phyloP scores from a whole-genome alignment of 2,329 filamentous ascomycete species.

The Karstenula rhodostoma region DNA sequence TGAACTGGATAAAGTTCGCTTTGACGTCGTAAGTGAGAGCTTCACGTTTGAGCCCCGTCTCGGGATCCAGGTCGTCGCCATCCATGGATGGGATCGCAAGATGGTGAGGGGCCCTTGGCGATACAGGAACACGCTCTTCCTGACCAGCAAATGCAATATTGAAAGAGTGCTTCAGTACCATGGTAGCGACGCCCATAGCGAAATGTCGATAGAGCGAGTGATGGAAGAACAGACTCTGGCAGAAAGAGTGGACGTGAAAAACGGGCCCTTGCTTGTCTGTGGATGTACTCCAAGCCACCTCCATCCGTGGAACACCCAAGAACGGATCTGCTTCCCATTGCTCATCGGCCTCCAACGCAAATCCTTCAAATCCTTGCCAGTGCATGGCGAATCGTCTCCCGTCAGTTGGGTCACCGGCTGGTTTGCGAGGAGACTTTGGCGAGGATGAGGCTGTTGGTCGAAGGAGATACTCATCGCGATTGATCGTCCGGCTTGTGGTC shows the following conservation, averaged over 20 bases:
- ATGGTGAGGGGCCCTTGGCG: constrained; percentile 31
- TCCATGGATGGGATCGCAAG: constrained; percentile 45
- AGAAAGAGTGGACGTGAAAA: constrained; percentile 83
- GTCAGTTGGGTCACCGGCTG: constrained; percentile 65
- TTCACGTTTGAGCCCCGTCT: constrained; percentile 59
- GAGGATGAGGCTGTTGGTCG: constrained; percentile 60
- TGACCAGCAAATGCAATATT: constrained; percentile 25
- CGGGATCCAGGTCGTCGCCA: constrained; percentile 37
- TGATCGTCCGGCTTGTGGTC: constrained; percentile 70
- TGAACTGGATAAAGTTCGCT: constrained; percentile 82
- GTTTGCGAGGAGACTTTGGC: constrained; percentile 60
- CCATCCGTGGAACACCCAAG: constrained; percentile 83
- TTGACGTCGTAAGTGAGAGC: constrained; percentile 84
- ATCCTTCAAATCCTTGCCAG: constrained; percentile 83
- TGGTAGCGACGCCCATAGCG: constrained; percentile 80
- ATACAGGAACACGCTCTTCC: constrained; percentile 22
- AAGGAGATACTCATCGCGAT: constrained; percentile 69
- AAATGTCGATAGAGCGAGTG: constrained; percentile 97
- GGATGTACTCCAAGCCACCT: constrained; percentile 82
- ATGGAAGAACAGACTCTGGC: constrained; percentile 80
- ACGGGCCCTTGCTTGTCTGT: constrained; percentile 88
- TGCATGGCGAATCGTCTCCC: constrained; percentile 83
- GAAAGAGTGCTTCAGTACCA: constrained; percentile 68
- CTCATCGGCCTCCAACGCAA: constrained; percentile 87
- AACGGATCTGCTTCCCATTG: constrained; percentile 87